Evolutionary conservation across 2,329 filamentous ascomycete genomes (phyloP).

Genomic region (Bisporella sp.): DNA sequence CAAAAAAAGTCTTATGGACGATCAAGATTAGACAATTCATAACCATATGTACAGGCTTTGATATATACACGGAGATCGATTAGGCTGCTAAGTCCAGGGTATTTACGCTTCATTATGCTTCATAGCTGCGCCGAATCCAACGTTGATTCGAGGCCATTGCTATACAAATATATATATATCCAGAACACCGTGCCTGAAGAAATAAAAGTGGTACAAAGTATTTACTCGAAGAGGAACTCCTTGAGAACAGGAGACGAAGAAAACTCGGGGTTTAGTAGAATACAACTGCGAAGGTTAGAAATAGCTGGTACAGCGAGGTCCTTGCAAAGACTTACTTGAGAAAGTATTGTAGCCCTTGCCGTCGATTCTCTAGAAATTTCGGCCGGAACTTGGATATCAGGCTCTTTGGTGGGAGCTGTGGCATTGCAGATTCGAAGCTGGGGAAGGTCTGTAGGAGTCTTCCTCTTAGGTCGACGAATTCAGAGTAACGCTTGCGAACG

Average conservation of each 20-base stretch:
- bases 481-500: conserved; percentile 74
- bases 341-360: conserved; percentile 82
- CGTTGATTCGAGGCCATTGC: too few relatives aligned
- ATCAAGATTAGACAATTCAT: too few relatives aligned
- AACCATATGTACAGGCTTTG: too few relatives aligned
- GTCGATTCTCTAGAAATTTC: conserved; percentile 77
- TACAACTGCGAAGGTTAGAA: conserved; percentile 53
- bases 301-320: conserved; percentile 1
- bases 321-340: conserved; percentile 61
- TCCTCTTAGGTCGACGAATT: conserved; percentile 78
- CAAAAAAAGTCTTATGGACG: too few relatives aligned
- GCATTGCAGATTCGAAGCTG: conserved; percentile 75
- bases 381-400: conserved; percentile 80
- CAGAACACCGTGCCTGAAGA: too few relatives aligned
- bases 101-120: too few relatives aligned
- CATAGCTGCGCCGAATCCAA: too few relatives aligned
- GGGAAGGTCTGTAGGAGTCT: conserved; percentile 77
- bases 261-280: conserved; percentile 89
- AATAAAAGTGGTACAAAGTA: too few relatives aligned
- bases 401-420: conserved; percentile 86
- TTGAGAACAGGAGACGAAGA: conserved; percentile 85
- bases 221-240: conserved; percentile 58
- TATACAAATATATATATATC: too few relatives aligned
- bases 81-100: too few relatives aligned
- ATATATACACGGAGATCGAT: too few relatives aligned